These are phyloP conservation scores for Penstemon eatonii DNA, from an alignment of 257 asterid genomes.

Conservation along the genomic window DNA sequence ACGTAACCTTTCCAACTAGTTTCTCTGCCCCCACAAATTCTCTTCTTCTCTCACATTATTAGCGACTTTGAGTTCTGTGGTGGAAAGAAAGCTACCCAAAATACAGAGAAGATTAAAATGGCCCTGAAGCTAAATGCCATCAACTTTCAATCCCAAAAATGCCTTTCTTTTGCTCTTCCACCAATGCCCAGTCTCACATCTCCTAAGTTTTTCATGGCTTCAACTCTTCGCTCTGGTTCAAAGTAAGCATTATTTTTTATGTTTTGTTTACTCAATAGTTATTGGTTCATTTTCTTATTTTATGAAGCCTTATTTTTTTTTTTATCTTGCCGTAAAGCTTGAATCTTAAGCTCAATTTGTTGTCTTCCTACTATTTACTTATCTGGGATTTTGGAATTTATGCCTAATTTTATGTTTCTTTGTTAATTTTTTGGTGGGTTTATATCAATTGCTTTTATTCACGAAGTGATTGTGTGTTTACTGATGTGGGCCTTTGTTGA, in stretches of 20 bases:
- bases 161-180: slow-evolving; percentile 39
- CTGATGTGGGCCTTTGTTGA: neutral
- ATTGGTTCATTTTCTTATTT: neutral
- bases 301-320: neutral
- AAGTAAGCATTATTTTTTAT: slow-evolving; percentile 39
- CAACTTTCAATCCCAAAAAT: slow-evolving; percentile 30
- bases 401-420: neutral
- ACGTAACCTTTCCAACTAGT: neutral
- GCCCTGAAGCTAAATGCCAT: slow-evolving; percentile 39
- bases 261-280: neutral
- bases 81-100: slow-evolving; percentile 24
- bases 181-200: slow-evolving; percentile 66
- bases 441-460: neutral
- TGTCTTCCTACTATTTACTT: neutral
- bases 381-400: slow-evolving; percentile 30
- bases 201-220: slow-evolving; percentile 72
- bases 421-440: neutral
- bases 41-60: slow-evolving; percentile 10
- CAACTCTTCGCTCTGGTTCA: slow-evolving; percentile 60
- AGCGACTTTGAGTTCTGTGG: slow-evolving; percentile 39
- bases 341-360: slow-evolving; percentile 27
- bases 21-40: slow-evolving; percentile 28
- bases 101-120: slow-evolving; percentile 19
- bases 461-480: neutral
- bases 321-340: neutral